phyloP scores from a whole-genome alignment of 176 grass and related monocot genomes.

The Zea luxurians region DNA sequence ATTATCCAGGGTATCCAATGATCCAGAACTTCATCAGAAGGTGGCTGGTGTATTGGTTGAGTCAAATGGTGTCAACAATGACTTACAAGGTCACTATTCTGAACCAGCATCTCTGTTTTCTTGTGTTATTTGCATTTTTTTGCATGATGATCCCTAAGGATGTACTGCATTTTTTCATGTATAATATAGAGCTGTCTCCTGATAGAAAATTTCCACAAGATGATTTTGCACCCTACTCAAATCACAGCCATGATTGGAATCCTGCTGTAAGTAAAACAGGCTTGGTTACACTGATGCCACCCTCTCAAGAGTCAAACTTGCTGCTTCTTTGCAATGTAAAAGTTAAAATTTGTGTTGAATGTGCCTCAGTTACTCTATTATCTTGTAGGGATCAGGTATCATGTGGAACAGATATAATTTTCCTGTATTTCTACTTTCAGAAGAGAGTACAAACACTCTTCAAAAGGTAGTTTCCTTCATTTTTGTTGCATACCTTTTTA shows the following conservation, averaged over 20 bases:
- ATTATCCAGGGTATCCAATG: slow-evolving; percentile 60
- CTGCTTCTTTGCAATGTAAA: slow-evolving; percentile 10
- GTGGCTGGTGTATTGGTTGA: slow-evolving; percentile 87
- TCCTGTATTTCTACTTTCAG: slow-evolving; percentile 87
- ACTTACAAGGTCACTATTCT: slow-evolving; percentile 51
- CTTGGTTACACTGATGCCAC: slow-evolving; percentile 28
- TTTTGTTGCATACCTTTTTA: not conserved
- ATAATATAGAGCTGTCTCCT: slow-evolving; percentile 71
- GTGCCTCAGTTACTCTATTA: slow-evolving; percentile 25
- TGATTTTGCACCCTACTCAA: slow-evolving; percentile 85
- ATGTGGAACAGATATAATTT: slow-evolving; percentile 88
- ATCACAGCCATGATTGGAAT: slow-evolving; percentile 92
- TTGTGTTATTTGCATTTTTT: slow-evolving; percentile 17
- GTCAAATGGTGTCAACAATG: slow-evolving; percentile 54
- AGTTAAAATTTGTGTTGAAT: slow-evolving; percentile 22
- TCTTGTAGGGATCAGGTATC: slow-evolving; percentile 86
- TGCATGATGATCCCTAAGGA: slow-evolving; percentile 2
- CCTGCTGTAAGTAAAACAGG: slow-evolving; percentile 73
- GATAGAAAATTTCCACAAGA: slow-evolving; percentile 94
- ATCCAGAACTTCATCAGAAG: slow-evolving; percentile 67
- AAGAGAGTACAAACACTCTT: slow-evolving; percentile 58
- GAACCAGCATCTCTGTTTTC: not conserved
- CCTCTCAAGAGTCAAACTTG: slow-evolving; percentile 19
- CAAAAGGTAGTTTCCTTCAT: slow-evolving; percentile 53
- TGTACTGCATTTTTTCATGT: slow-evolving; percentile 24